phyloP scores from a whole-genome alignment of 129 eudicot genomes.

The Flaveria ramosissima region DNA sequence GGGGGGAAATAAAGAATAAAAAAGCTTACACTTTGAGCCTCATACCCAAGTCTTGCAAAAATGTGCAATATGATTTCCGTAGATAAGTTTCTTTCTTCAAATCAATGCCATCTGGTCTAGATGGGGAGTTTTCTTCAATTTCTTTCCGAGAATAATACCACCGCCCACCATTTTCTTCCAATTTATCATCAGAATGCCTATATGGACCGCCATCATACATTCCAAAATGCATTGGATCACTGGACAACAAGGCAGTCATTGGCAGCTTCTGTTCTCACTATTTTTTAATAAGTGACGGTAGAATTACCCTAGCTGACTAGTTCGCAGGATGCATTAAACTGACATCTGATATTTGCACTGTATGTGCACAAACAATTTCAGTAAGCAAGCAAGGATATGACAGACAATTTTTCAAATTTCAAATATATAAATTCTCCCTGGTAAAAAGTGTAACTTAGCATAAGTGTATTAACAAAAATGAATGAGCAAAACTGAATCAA shows the following conservation, averaged over 20 bases:
- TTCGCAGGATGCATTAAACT: constrained; percentile 13
- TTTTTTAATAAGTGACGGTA: constrained; percentile 11
- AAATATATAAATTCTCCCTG: constrained; percentile 1
- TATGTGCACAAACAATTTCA: constrained; percentile 20
- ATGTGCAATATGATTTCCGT: constrained; percentile 91
- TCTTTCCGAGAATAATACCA: constrained; percentile 97
- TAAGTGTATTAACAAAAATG: constrained; percentile 8
- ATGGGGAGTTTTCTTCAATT: constrained; percentile 89
- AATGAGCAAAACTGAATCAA: background rate
- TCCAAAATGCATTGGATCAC: constrained; percentile 69
- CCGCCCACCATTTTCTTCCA: constrained; percentile 67
- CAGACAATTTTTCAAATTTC: background rate
- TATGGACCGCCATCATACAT: constrained; percentile 50
- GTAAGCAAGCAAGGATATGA: constrained; percentile 11
- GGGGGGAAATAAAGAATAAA: background rate
- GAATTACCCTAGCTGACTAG: constrained; percentile 9
- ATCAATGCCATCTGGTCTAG: constrained; percentile 84
- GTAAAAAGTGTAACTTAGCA: constrained; percentile 5
- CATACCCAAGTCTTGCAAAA: constrained; percentile 96
- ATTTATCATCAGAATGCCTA: constrained; percentile 50
- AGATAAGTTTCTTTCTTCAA: constrained; percentile 85
- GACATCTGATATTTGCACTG: constrained; percentile 25
- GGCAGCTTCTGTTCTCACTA: constrained; percentile 31
- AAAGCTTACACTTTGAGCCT: constrained; percentile 89
- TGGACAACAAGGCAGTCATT: constrained; percentile 67